Evolutionary conservation across 768 basidiomycete species (phyloP), one percentile per base, ranked within the genome.

Genomic region (Russula brevipes): DNA sequence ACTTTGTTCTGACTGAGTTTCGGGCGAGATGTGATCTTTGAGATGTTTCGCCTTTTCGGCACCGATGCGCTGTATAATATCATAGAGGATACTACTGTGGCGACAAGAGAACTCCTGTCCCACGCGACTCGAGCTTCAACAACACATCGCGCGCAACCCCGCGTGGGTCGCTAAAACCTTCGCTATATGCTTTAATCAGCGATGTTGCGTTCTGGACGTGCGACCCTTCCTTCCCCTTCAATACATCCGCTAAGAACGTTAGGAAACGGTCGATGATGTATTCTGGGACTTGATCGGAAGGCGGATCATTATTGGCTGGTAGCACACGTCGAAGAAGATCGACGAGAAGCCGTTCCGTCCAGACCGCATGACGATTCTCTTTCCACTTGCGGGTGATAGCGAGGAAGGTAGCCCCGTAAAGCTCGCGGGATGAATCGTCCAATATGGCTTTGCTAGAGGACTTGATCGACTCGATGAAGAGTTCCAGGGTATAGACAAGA

Each of bases 301-400:
- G 51, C 12, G 51, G 14, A 16, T 59, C 57, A 9, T 42, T 24
- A 11, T 47, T 42, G 31, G 6, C 38, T 19, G 54, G 68, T 70
- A 76, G 69, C 68, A 69, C 38, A 30, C 68, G 30, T 71, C 73
- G 14, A 58, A 69, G 57, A 66, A 66, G 19, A 73, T 73, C 17
- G 70, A 74, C 6, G 54, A 65, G 5, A 68, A 68, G 3, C 60
- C 70, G 47, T 24, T 61, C 60, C 5, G 56, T 54, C 31, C 49
- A 50, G 30, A 36, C n/a, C 1, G 42, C 42, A 4, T 61, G 38
- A 17, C 51, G 56, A 12, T 9, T 30, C 10, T 24, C 46, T 24
- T 33, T n/a, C 64, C 60, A 65, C 14, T 61, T 50, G 2, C 60
- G 41, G n/a, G 56, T 61, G 49, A 65, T 46, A n/a, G 2, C 16